These are phyloP conservation scores for Alnus rubra DNA, from an alignment of 306 rosid genomes.

Conservation along the genomic window DNA sequence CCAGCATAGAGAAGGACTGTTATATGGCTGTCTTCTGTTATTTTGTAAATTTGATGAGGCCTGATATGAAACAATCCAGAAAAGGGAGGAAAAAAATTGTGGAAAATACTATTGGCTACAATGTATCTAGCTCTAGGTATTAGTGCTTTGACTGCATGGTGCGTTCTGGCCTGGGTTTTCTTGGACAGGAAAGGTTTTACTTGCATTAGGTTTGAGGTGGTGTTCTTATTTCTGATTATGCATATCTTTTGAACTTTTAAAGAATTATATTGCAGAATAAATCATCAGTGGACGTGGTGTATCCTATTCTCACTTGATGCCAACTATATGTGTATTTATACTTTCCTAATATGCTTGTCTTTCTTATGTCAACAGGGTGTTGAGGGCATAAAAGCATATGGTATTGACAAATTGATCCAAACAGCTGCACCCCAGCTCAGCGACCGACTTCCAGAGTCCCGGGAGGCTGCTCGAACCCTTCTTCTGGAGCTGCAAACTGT, in stretches of 20 bases:
- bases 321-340: conserved; percentile 14
- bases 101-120: neutral
- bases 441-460: conserved; percentile 94
- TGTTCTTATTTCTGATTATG: neutral
- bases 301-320: conserved; percentile 16
- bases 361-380: conserved; percentile 59
- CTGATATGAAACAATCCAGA: neutral
- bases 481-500: conserved; percentile 82
- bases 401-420: conserved; percentile 88
- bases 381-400: conserved; percentile 82
- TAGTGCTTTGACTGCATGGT: neutral
- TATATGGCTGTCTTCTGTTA: neutral
- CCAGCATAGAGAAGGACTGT: neutral
- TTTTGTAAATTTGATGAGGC: neutral
- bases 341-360: conserved; percentile 11
- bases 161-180: neutral
- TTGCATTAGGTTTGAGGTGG: neutral
- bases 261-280: neutral
- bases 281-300: neutral
- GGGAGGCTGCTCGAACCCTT: conserved; percentile 93
- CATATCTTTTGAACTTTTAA: neutral
- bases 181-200: neutral
- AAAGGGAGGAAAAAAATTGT: neutral
- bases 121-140: neutral
- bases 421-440: conserved; percentile 92